Evolutionary conservation across 2,329 filamentous ascomycete genomes (phyloP), one percentile per base, ranked within the genome.

Genomic region (Trichoderma sp.): DNA sequence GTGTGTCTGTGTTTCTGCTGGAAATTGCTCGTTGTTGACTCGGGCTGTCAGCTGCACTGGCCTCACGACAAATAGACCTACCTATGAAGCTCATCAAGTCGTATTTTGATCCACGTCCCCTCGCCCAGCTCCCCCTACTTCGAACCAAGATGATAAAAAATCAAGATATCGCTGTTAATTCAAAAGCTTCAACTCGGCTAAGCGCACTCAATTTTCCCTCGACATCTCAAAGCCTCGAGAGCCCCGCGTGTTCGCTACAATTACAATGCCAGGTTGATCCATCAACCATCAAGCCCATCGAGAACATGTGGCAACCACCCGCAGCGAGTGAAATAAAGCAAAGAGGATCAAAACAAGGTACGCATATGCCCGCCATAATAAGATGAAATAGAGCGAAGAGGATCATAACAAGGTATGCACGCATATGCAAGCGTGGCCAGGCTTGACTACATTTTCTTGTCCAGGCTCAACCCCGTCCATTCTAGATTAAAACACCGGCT

Each of bases 401-500:
- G 30, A 34, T 34, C 9, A 34, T 48, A 17, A 52, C n/a, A 24
- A 59, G 30, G 12, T 14, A 50, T 28, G 21, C 4, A 50, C 5
- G 54, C 12, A 47, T 60, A 48, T 60, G 43, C 44, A 64, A 34
- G 39, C 44, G n/a, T 34, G 15, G 34, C 61, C 47, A 52, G 41
- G 24, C 60, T 63, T 21, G 21, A 51, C 50, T 60, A 51, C 48
- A 54, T 45, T 15, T 34, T 30, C 39, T 34, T 52, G 41, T 64
- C 54, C 62, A 64, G 54, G 44, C 54, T 58, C 62, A 58, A 39
- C 47, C 54, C 45, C 57, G 54, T 45, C 52, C 34, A 39, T 26
- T 64, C 62, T 64, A 64, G 51, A 64, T 52, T 63, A 64, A 57
- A 39, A 58, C 44, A 64, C 62, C 62, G 51, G 45, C 62, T 63